Evolutionary conservation across 1,284 basidiomycete species (phyloP), one percentile per base, ranked within the genome.

Genomic region (Pseudozyma hubeiensis): DNA sequence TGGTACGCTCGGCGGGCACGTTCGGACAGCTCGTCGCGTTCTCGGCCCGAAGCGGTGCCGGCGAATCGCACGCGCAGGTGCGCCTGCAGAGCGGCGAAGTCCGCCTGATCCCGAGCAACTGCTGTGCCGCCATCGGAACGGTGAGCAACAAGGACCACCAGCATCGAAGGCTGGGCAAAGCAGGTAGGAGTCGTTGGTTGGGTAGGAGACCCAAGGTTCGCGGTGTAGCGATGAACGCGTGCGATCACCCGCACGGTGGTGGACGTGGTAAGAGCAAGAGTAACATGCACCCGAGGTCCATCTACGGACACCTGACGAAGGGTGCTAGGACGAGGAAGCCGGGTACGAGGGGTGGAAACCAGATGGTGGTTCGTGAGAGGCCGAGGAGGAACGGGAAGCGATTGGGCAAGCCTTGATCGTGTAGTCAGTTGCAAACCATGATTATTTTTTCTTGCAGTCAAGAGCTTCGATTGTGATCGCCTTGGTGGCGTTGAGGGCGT

Each of bases 191-290:
- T 52, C 88, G 97, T 51, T 97, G 94, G 93, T 86, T 98, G 31
- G 96, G 96, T 40, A 86, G 90, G 77, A 87, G 92, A 79, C 96
- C 96, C 3, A 90, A 90, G 71, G 94, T 97, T 35, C 90, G 96
- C 84, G 96, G 96, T 91, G 91, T 97, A 70, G 96, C 96, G 30
- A 98, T 97, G 96, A 99, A 99, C 86, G 91, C 93, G 89, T 89
- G 89, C 66, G 96, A 98, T 86, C 96, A 99, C 86, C 95, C 96
- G 71, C 94, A 94, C 85, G 96, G 96, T 86, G 96, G 96, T 88
- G 95, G 96, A 85, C 91, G 96, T 87, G 96, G 96, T 83, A 97
- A 97, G 87, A 93, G 91, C 64, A 98, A 98, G 89, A 93, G 93
- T 73, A 92, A 96, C 89, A 82, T 80, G 77, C 79, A 80, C 41